Evolutionary conservation across 2,329 filamentous ascomycete species (phyloP).

Genomic region (Colletotrichum liaoningense): DNA sequence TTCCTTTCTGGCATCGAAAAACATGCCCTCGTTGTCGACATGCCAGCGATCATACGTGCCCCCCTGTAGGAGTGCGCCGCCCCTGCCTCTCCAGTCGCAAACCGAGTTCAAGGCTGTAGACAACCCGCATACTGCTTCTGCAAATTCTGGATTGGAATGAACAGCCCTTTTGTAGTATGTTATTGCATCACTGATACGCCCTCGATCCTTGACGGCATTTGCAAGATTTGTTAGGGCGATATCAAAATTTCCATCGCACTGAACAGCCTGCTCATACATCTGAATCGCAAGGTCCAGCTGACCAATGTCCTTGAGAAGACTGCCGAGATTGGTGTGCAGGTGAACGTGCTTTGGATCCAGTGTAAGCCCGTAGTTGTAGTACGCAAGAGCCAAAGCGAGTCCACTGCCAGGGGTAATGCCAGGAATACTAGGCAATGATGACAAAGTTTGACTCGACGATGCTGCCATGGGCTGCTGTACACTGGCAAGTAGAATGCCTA

Average conservation of each 20-base stretch:
- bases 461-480: slow-evolving; percentile 76
- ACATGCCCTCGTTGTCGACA: slow-evolving; percentile 85
- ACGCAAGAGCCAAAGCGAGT: slow-evolving; percentile 86
- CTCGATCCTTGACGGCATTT: slow-evolving; percentile 97
- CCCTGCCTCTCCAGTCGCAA: slow-evolving; percentile 91
- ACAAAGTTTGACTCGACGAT: slow-evolving; percentile 27
- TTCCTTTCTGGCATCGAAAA: slow-evolving; percentile 76
- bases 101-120: slow-evolving; percentile 97
- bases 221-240: slow-evolving; percentile 96
- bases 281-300: slow-evolving; percentile 91
- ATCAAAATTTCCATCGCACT: slow-evolving; percentile 93
- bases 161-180: slow-evolving; percentile 92
- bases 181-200: slow-evolving; percentile 91
- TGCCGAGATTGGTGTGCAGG: slow-evolving; percentile 95
- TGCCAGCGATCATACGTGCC: slow-evolving; percentile 91
- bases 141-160: slow-evolving; percentile 91
- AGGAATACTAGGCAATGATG: slow-evolving; percentile 65
- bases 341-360: slow-evolving; percentile 93
- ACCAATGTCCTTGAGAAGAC: slow-evolving; percentile 94
- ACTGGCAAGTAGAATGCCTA: slow-evolving; percentile 95
- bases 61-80: slow-evolving; percentile 80
- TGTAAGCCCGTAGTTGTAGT: slow-evolving; percentile 93
- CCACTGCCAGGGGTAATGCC: slow-evolving; percentile 89
- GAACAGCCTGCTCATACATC: slow-evolving; percentile 97
- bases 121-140: slow-evolving; percentile 95